Evolutionary conservation across 176 grass and related monocot genomes (phyloP).

Genomic region (Thalia dealbata): DNA sequence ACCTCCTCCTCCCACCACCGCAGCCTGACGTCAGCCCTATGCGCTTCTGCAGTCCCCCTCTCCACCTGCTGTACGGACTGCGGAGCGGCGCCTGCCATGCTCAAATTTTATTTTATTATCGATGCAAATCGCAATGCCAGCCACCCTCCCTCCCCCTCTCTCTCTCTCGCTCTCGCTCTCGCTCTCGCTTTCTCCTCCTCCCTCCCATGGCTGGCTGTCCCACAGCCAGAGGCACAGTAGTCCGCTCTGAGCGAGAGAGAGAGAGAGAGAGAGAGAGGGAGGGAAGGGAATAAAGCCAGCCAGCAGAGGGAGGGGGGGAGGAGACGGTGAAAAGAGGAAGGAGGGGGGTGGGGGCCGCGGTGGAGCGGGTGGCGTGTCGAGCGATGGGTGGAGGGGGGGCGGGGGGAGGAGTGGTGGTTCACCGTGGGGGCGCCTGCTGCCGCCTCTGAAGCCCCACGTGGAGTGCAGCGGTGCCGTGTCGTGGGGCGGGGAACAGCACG

Average conservation of each 20-base stretch:
- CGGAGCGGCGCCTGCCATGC: slow-evolving; percentile 38
- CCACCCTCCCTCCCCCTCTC: slow-evolving; percentile 2
- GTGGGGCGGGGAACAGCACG: slow-evolving; percentile 15
- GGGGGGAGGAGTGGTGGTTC: too few relatives aligned
- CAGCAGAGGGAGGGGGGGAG: too few relatives aligned
- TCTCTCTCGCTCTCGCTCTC: background rate
- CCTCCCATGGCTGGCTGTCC: background rate
- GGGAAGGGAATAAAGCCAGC: background rate
- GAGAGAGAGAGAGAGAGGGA: background rate
- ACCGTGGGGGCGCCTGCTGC: background rate
- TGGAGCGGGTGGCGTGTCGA: background rate
- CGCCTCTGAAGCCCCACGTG: slow-evolving; percentile 12
- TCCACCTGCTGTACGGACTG: slow-evolving; percentile 25
- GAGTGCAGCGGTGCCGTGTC: slow-evolving; percentile 18
- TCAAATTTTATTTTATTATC: slow-evolving; percentile 4
- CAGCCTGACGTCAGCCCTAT: slow-evolving; percentile 80
- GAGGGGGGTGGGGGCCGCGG: background rate
- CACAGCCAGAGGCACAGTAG: background rate
- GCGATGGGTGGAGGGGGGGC: background rate
- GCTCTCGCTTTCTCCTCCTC: background rate
- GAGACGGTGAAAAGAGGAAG: background rate
- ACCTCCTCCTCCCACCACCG: slow-evolving; percentile 3
- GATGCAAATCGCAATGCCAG: too few relatives aligned
- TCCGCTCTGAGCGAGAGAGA: background rate
- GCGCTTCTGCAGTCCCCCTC: slow-evolving; percentile 10